Conservation (phyloP, 1,139 yeast genomes). For the Wickerhamiella pararugosa region DNA sequence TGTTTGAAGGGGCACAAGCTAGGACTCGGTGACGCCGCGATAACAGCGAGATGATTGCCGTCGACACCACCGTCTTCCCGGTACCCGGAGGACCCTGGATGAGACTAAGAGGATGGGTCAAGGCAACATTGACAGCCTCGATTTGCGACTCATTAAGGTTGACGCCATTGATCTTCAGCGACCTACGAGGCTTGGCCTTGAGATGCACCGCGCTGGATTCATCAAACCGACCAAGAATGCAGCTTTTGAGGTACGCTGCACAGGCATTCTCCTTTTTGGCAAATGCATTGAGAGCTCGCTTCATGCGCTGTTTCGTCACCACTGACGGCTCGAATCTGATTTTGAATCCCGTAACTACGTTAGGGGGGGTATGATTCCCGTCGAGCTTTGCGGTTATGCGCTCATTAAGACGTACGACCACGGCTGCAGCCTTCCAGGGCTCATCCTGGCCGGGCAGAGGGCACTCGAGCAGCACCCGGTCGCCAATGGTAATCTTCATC, state of each 20-base stretch:
- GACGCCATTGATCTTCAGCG: constrained; percentile 54
- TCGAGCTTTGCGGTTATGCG: constrained; percentile 60
- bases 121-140: constrained; percentile 58
- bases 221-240: constrained; percentile 69
- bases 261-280: constrained; percentile 61
- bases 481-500: constrained; percentile 72
- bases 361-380: constrained; percentile 35
- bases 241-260: constrained; percentile 64
- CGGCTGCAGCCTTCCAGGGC: constrained; percentile 12
- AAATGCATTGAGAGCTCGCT: constrained; percentile 53
- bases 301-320: constrained; percentile 72
- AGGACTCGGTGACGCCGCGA: constrained; percentile 46
- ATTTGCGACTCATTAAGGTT: constrained; percentile 64
- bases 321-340: constrained; percentile 90
- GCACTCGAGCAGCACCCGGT: constrained; percentile 51
- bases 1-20: constrained; percentile 92
- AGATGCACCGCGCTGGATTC: constrained; percentile 29
- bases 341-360: constrained; percentile 51
- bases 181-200: constrained; percentile 35
- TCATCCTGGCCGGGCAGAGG: constrained; percentile 17
- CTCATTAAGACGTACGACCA: constrained; percentile 24
- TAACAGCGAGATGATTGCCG: constrained; percentile 72
- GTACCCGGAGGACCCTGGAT: constrained; percentile 99
- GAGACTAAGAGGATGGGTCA: constrained; percentile 62
- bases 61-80: constrained; percentile 90